Evolutionary conservation across 2,329 filamentous ascomycete genomes (phyloP).

Genomic region (Biscogniauxia marginata): DNA sequence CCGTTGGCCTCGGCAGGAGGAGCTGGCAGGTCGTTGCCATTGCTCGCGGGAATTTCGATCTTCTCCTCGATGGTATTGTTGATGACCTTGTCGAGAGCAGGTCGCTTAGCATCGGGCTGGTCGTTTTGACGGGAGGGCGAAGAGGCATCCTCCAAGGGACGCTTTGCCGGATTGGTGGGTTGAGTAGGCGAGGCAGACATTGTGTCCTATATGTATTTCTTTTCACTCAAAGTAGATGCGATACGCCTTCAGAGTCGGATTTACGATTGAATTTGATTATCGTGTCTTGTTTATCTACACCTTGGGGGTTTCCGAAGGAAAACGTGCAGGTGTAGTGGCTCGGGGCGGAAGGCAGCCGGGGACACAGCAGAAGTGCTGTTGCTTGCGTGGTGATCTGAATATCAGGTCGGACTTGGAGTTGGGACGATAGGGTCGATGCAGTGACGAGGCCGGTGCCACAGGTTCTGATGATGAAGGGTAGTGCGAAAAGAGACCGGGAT

Average conservation of each 20-base stretch:
- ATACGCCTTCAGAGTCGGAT: constrained; percentile 37
- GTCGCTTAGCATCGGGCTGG: constrained; percentile 95
- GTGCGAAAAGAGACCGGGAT: constrained; percentile 23
- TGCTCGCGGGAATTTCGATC: constrained; percentile 38
- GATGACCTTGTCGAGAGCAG: constrained; percentile 87
- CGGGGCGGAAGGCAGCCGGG: constrained; percentile 41
- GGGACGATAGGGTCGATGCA: constrained; percentile 28
- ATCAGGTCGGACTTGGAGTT: constrained; percentile 29
- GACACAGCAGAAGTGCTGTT: constrained; percentile 25
- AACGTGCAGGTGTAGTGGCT: constrained; percentile 82
- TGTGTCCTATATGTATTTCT: constrained; percentile 41
- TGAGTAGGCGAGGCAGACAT: constrained; percentile 73
- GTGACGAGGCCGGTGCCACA: constrained; percentile 28
- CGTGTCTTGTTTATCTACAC: constrained; percentile 74
- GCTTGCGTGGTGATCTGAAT: constrained; percentile 27
- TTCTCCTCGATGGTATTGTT: constrained; percentile 57
- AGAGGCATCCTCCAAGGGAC: constrained; percentile 93
- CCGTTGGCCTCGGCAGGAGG: constrained; percentile 47
- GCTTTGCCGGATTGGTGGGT: constrained; percentile 75
- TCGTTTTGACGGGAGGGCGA: constrained; percentile 89
- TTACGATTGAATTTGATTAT: constrained; percentile 44
- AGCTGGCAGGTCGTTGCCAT: constrained; percentile 37
- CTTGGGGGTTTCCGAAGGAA: constrained; percentile 82
- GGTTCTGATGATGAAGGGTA: constrained; percentile 20
- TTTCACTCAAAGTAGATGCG: constrained; percentile 29